Evolutionary conservation across 2,329 filamentous ascomycete genomes (phyloP).

Genomic region (Colletotrichum navitas): DNA sequence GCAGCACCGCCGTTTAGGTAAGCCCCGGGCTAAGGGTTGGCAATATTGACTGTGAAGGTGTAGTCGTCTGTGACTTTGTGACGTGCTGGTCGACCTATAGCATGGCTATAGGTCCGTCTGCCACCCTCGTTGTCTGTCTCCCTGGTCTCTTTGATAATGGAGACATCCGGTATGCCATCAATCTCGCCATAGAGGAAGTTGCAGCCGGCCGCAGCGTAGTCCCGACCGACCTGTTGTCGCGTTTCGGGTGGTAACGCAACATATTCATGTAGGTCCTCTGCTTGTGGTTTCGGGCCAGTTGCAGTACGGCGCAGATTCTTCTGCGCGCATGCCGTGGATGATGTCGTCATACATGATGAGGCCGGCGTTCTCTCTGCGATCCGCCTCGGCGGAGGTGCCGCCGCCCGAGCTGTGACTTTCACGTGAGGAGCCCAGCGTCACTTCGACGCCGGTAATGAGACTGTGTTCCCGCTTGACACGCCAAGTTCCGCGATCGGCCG

Average conservation of each 20-base stretch:
- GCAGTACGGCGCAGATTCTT: not conserved
- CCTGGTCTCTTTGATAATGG: not conserved
- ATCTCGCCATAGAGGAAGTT: not conserved
- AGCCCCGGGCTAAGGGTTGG: not conserved
- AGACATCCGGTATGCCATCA: not conserved
- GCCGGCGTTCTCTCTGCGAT: not conserved
- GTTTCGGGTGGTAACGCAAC: not conserved
- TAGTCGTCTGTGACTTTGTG: not conserved
- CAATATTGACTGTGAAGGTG: not conserved
- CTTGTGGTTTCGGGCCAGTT: not conserved
- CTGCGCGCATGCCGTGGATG: not conserved
- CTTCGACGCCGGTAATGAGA: not conserved
- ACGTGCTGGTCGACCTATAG: not conserved
- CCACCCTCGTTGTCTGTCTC: not conserved
- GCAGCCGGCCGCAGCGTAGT: not conserved
- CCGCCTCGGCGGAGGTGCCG: not conserved
- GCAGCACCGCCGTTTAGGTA: not conserved
- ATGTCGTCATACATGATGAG: not conserved
- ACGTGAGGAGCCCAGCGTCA: not conserved
- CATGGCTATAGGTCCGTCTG: not conserved
- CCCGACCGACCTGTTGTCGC: not conserved
- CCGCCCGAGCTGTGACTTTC: not conserved
- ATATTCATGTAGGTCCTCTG: not conserved
- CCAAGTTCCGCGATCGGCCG: conserved; percentile 4
- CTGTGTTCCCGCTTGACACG: not conserved